Percentiles rank a stretch among this genome's conserved stretches.
Conservation (phyloP, 169 alveolate genomes). For the Eimeria zaria region DNA sequence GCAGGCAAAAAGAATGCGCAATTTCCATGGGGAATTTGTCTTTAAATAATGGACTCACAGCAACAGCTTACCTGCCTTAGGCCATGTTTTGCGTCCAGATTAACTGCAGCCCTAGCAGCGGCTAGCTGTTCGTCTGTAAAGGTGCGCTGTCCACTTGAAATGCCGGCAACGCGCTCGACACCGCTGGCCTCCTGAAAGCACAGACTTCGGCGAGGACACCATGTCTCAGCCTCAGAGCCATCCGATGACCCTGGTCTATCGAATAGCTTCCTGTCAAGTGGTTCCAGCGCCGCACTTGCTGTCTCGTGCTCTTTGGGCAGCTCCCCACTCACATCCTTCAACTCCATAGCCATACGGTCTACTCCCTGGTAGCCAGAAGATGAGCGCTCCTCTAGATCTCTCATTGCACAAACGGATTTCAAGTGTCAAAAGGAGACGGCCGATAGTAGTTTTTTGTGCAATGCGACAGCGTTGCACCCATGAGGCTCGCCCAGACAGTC, state of each 20-base stretch:
- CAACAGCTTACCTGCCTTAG: neutral
- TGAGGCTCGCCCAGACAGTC: slow-evolving; percentile 24
- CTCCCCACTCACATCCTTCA: neutral
- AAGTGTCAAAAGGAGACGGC: neutral
- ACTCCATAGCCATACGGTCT: neutral
- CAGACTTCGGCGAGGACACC: neutral
- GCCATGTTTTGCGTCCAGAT: neutral
- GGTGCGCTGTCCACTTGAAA: neutral
- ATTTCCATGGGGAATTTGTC: neutral
- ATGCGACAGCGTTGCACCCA: slow-evolving; percentile 12
- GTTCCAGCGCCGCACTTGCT: neutral
- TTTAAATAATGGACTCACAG: neutral
- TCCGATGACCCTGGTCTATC: neutral
- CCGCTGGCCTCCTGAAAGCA: slow-evolving; percentile 35
- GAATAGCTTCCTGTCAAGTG: neutral
- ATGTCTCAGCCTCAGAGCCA: neutral
- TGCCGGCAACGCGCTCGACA: neutral
- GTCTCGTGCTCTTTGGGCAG: neutral
- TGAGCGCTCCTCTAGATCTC: neutral
- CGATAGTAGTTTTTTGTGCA: neutral
- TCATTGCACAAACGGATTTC: neutral
- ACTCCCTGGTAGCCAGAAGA: neutral
- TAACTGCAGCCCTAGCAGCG: slow-evolving; percentile 38
- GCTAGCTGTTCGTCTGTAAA: slow-evolving; percentile 9
- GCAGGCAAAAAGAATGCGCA: neutral